A percentile compares a stretch with the other conserved stretches of the same genome.
Conservation (phyloP, 495 filamentous ascomycete species). For the Neurospora discreta region DNA sequence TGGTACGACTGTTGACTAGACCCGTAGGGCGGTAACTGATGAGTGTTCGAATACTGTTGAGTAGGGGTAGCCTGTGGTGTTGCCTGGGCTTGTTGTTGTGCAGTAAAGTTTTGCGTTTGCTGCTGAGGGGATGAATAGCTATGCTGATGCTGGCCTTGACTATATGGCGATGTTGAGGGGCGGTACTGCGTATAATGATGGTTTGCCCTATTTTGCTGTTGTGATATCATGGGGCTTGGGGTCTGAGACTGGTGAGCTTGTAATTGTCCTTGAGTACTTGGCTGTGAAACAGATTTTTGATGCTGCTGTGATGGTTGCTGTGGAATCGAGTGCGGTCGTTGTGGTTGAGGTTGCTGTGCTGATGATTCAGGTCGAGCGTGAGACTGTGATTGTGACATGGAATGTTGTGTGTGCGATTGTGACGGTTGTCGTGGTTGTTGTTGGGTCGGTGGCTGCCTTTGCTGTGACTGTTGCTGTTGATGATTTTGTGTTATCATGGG, state of each 20-base stretch:
- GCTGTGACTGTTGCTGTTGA: conserved; percentile 16
- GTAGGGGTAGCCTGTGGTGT: conserved; percentile 7
- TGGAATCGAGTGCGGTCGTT: conserved; percentile 9
- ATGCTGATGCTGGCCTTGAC: conserved; percentile 13
- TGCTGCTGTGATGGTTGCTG: background rate
- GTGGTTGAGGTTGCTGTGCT: conserved; percentile 16
- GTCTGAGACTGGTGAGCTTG: conserved; percentile 5
- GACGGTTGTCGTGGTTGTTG: conserved; percentile 3
- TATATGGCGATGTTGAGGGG: conserved; percentile 7
- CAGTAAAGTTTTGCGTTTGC: conserved; percentile 4
- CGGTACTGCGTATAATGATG: conserved; percentile 14
- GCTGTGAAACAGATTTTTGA: background rate
- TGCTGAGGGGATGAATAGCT: conserved; percentile 11
- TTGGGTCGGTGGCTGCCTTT: conserved; percentile 15
- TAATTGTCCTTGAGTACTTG: background rate
- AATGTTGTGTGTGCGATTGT: conserved; percentile 8
- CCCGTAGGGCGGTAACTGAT: conserved; percentile 12
- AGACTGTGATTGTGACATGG: conserved; percentile 10
- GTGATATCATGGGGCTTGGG: conserved; percentile 6
- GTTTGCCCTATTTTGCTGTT: conserved; percentile 11
- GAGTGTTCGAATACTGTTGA: conserved; percentile 14
- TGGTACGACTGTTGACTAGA: conserved; percentile 15
- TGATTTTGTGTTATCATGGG: conserved; percentile 8
- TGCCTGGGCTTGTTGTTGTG: background rate
- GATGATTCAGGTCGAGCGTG: conserved; percentile 7